Percentiles rank a stretch among this genome's conserved stretches.
phyloP scores from a whole-genome alignment of 2,329 filamentous ascomycete species.

The Clonostachys rosea region DNA sequence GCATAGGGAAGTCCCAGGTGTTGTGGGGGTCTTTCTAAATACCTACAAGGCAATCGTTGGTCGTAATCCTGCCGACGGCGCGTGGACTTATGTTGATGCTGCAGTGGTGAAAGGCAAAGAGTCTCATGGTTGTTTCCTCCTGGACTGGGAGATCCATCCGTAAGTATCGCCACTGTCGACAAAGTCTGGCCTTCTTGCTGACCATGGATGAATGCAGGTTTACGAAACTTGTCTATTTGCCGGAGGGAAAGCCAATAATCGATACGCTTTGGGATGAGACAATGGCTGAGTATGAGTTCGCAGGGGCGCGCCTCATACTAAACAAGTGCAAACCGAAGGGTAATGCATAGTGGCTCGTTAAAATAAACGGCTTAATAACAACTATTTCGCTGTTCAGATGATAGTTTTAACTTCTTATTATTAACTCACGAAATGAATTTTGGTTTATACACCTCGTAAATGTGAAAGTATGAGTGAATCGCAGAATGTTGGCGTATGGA shows the following conservation, averaged over 20 bases:
- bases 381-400: too few relatives aligned
- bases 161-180: slow-evolving; percentile 18
- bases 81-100: slow-evolving; percentile 42
- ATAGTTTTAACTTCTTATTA: too few relatives aligned
- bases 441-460: too few relatives aligned
- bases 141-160: slow-evolving; percentile 39
- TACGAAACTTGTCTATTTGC: not conserved
- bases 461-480: too few relatives aligned
- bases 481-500: too few relatives aligned
- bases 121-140: slow-evolving; percentile 45
- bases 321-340: too few relatives aligned
- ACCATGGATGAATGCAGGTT: not conserved
- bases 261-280: slow-evolving; percentile 1
- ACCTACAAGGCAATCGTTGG: slow-evolving; percentile 11
- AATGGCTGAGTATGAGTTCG: not conserved
- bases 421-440: too few relatives aligned
- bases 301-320: too few relatives aligned
- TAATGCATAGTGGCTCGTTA: too few relatives aligned
- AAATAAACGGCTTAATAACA: too few relatives aligned
- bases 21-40: not conserved
- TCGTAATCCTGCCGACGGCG: slow-evolving; percentile 28
- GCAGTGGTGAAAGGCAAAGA: slow-evolving; percentile 36
- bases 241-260: not conserved
- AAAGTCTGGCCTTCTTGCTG: not conserved
- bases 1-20: slow-evolving; percentile 5